A percentile compares a stretch with the other conserved stretches of the same genome.
Evolutionary conservation across 768 basidiomycete species (phyloP).

Genomic region (Termitomyces sp.): DNA sequence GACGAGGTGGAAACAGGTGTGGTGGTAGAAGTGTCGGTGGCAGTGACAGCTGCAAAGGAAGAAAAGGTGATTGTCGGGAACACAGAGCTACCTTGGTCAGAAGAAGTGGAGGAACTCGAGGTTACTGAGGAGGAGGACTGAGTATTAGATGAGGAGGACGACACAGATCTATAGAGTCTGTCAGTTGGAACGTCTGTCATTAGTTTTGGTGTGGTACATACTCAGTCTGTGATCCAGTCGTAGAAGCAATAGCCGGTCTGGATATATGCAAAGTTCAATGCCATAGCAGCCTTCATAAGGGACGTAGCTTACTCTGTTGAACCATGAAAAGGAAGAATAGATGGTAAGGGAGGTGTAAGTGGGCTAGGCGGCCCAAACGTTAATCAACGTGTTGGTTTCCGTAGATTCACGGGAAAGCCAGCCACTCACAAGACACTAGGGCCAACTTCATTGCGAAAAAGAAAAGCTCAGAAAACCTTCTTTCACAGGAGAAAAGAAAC

Average conservation of each 20-base stretch:
- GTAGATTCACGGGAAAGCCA: not conserved
- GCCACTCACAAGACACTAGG: constrained; percentile 4
- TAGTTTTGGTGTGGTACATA: not conserved
- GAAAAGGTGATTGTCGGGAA: constrained; percentile 3
- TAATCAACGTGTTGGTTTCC: not conserved
- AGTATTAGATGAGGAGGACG: not conserved
- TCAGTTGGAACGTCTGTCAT: not conserved
- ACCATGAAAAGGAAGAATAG: too few species aligned
- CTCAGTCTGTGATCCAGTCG: constrained; percentile 5
- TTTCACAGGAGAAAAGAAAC: not conserved
- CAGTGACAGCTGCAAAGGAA: not conserved
- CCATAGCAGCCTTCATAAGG: not conserved
- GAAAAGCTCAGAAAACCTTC: not conserved
- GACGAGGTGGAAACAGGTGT: not conserved
- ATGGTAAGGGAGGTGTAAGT: not conserved
- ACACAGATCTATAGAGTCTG: not conserved
- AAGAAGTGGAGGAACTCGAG: not conserved
- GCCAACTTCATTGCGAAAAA: not conserved
- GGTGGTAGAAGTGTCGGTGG: not conserved
- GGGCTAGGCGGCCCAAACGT: not conserved
- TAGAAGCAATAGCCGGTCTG: not conserved
- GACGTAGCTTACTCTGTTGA: not conserved
- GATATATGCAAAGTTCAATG: not conserved
- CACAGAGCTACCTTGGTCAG: not conserved
- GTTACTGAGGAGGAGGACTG: not conserved